Evolutionary conservation across 306 rosid species (phyloP).

Genomic region (Trifolium repens): DNA sequence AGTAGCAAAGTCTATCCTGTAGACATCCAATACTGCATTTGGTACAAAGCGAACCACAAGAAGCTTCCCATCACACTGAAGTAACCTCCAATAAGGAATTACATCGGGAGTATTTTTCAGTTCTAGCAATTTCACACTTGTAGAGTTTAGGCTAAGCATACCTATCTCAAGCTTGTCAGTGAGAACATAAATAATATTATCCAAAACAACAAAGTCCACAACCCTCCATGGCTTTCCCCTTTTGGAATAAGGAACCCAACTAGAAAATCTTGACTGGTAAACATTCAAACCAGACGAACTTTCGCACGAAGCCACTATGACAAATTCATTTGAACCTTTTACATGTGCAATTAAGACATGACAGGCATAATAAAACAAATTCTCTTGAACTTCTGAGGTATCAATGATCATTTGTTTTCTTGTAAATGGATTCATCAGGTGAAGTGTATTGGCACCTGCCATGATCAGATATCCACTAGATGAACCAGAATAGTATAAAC

Average conservation of each 20-base stretch:
- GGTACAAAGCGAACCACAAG: background rate
- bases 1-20: background rate
- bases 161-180: background rate
- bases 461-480: conserved; percentile 32
- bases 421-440: conserved; percentile 35
- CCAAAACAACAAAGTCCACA: conserved; percentile 2
- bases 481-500: background rate
- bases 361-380: background rate
- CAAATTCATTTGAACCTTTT: conserved; percentile 16
- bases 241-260: background rate
- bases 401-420: background rate
- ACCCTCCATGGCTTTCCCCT: background rate
- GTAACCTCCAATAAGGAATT: too few relatives aligned
- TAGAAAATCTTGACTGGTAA: conserved; percentile 22
- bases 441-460: background rate
- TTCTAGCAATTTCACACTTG: background rate
- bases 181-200: background rate
- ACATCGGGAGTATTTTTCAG: background rate
- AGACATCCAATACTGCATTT: background rate
- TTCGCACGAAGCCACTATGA: background rate
- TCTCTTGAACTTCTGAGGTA: fast-evolving
- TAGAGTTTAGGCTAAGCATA: background rate
- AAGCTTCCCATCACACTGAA: background rate
- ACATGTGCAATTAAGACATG: background rate
- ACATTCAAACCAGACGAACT: background rate